phyloP scores from a whole-genome alignment of 352 stramenopile genomes.

The Phytophthora ohioensis region DNA sequence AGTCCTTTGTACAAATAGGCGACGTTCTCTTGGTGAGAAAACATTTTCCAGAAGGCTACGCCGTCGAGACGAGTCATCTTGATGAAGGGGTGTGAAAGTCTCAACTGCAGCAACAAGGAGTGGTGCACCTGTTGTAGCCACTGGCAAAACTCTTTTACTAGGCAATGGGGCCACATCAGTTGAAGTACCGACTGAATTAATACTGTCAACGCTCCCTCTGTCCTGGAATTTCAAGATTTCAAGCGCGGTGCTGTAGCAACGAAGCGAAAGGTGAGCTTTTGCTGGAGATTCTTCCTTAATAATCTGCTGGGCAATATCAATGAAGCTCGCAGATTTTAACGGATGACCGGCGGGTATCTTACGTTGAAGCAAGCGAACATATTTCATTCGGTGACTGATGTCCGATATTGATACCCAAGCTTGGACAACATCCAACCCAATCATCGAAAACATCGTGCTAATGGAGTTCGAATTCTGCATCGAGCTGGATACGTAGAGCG shows the following conservation, averaged over 20 bases:
- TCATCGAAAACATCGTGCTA: neutral
- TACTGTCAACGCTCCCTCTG: conserved; percentile 1
- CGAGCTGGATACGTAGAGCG: conserved; percentile 14
- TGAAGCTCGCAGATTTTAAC: conserved; percentile 4
- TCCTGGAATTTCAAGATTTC: conserved; percentile 5
- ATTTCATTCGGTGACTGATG: conserved; percentile 10
- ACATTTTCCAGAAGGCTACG: neutral
- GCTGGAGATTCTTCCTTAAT: neutral
- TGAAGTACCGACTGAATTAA: conserved; percentile 1
- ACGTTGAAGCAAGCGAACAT: neutral
- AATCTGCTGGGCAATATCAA: conserved; percentile 13
- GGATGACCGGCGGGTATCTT: conserved; percentile 9
- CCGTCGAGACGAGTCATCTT: neutral
- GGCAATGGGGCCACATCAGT: neutral
- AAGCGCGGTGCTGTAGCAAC: conserved; percentile 2
- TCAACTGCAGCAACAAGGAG: conserved; percentile 9
- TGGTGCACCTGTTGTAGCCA: neutral
- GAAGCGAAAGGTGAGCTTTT: conserved; percentile 3
- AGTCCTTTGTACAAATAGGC: conserved; percentile 9
- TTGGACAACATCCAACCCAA: conserved; percentile 5
- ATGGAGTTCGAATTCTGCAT: conserved; percentile 18
- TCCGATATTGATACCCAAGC: conserved; percentile 6
- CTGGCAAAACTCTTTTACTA: conserved; percentile 6
- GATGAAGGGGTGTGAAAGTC: conserved; percentile 8
- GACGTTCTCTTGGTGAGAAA: conserved; percentile 15